Evolutionary conservation across 2,329 filamentous ascomycete species (phyloP).

Genomic region (Ceratocystis harringtonii): DNA sequence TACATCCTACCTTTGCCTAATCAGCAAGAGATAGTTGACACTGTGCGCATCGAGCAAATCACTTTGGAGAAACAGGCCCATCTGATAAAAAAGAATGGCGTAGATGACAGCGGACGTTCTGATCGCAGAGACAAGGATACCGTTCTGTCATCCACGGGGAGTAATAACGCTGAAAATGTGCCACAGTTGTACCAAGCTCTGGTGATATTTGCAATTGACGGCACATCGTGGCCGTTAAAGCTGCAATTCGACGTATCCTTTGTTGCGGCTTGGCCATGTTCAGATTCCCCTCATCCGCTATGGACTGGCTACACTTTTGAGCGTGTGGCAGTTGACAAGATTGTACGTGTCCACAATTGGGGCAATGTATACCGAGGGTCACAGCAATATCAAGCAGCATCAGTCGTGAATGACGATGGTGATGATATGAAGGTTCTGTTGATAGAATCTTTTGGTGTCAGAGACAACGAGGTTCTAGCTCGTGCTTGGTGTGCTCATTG

Average conservation of each 20-base stretch:
- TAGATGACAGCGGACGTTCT: background rate
- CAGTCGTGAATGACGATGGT: constrained; percentile 19
- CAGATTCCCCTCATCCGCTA: constrained; percentile 48
- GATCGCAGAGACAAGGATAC: background rate
- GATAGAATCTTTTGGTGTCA: constrained; percentile 56
- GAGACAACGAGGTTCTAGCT: constrained; percentile 62
- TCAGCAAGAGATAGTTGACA: constrained; percentile 43
- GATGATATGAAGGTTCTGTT: constrained; percentile 42
- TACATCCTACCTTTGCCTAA: constrained; percentile 46
- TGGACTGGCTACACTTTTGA: constrained; percentile 57
- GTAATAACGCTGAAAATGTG: background rate
- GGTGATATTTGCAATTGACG: constrained; percentile 48
- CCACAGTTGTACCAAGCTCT: constrained; percentile 44
- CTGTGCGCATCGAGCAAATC: constrained; percentile 54
- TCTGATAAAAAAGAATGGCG: background rate
- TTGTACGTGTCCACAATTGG: constrained; percentile 54
- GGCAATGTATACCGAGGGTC: constrained; percentile 30
- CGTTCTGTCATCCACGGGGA: constrained; percentile 17
- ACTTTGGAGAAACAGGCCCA: constrained; percentile 33
- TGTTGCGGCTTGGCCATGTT: constrained; percentile 49
- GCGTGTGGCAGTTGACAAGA: constrained; percentile 44
- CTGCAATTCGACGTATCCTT: constrained; percentile 52
- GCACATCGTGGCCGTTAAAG: constrained; percentile 46
- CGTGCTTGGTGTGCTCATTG: constrained; percentile 65
- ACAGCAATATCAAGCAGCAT: constrained; percentile 16